Evolutionary conservation across 2,329 filamentous ascomycete genomes (phyloP).

Genomic region (Epichloe glyceriae): DNA sequence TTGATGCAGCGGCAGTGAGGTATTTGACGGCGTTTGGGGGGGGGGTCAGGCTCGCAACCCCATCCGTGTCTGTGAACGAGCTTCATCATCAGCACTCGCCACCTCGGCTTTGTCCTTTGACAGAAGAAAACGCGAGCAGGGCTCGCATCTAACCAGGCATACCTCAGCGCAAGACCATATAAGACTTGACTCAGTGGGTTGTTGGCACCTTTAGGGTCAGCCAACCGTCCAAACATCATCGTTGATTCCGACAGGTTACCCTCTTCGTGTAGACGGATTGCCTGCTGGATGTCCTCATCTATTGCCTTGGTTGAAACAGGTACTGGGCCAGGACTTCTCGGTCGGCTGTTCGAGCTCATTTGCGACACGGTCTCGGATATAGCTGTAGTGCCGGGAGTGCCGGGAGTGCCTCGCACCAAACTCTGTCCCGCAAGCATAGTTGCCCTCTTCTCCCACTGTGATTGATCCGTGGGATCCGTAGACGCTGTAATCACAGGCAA

Average conservation of each 20-base stretch:
- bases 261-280: conserved; percentile 83
- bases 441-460: conserved; percentile 83
- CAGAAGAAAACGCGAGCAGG: conserved; percentile 8
- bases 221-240: conserved; percentile 70
- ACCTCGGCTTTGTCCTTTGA: neutral
- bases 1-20: conserved; percentile 77
- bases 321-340: conserved; percentile 8
- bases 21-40: conserved; percentile 65
- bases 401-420: conserved; percentile 29
- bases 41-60: conserved; percentile 66
- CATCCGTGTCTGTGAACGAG: conserved; percentile 62
- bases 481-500: conserved; percentile 57
- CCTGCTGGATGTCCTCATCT: conserved; percentile 74
- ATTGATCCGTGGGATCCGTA: conserved; percentile 41
- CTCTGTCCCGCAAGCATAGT: conserved; percentile 68
- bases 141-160: conserved; percentile 34
- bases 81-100: neutral
- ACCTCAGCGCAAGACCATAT: conserved; percentile 84
- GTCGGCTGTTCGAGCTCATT: conserved; percentile 10
- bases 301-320: conserved; percentile 37
- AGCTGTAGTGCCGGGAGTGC: conserved; percentile 20
- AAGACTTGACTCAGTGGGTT: conserved; percentile 92
- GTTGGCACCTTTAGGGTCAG: conserved; percentile 72
- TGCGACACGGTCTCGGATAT: conserved; percentile 15
- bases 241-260: conserved; percentile 72